These are phyloP conservation scores for Aspergillus olivimuriae DNA, from an alignment of 495 filamentous ascomycete genomes.

Conservation along the genomic window DNA sequence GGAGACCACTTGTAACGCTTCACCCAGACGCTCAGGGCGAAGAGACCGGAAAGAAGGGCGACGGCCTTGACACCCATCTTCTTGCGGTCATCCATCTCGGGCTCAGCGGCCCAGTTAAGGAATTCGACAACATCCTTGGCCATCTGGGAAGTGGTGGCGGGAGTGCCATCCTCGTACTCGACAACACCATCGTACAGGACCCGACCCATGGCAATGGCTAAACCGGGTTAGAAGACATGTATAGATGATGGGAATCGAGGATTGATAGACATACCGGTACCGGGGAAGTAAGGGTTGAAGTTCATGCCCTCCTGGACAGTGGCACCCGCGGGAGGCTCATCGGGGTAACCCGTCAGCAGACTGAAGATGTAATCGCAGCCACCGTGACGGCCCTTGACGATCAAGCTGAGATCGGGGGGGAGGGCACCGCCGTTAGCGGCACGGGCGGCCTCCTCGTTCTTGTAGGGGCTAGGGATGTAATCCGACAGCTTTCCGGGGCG, in stretches of 20 bases:
- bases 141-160: conserved; percentile 95
- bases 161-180: conserved; percentile 96
- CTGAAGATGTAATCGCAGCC: conserved; percentile 98
- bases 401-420: conserved; percentile 94
- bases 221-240: not conserved
- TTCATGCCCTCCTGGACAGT: conserved; percentile 78
- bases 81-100: conserved; percentile 98
- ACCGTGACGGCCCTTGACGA: conserved; percentile 95
- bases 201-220: conserved; percentile 95
- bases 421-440: conserved; percentile 97
- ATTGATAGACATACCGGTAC: conserved; percentile 57
- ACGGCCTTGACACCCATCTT: conserved; percentile 98
- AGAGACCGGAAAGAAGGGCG: conserved; percentile 66
- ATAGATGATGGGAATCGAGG: conserved; percentile 8
- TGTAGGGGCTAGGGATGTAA: conserved; percentile 91
- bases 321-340: conserved; percentile 88
- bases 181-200: conserved; percentile 96
- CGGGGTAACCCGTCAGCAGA: conserved; percentile 96
- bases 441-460: conserved; percentile 97
- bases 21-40: conserved; percentile 89
- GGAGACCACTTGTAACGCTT: conserved; percentile 99
- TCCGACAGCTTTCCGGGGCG: conserved; percentile 97
- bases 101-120: conserved; percentile 98
- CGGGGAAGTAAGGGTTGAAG: conserved; percentile 99
- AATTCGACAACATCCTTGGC: conserved; percentile 99